phyloP scores from a whole-genome alignment of 371 early-diverging fungal species.

The Syncephalastrum contaminatum region DNA sequence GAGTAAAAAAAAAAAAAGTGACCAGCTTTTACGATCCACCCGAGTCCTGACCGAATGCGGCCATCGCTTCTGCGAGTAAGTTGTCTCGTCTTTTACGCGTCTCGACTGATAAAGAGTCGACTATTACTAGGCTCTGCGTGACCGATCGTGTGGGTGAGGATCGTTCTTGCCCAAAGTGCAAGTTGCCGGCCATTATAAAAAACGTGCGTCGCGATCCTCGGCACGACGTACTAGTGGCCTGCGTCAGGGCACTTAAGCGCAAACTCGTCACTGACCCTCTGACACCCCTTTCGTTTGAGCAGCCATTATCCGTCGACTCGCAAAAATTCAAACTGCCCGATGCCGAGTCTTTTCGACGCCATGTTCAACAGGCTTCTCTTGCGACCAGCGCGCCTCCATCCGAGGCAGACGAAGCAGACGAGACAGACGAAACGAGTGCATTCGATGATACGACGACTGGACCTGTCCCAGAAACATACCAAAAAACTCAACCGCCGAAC shows the following conservation, averaged over 20 bases:
- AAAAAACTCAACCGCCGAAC: no score
- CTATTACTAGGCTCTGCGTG: conserved; percentile 23
- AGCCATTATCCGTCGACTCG: no score
- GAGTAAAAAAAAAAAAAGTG: conserved; percentile 2
- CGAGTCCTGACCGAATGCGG: conserved; percentile 23
- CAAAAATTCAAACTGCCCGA: no score
- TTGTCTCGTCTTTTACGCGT: conserved; percentile 1
- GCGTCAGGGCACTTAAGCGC: conserved; percentile 7
- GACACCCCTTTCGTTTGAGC: no score
- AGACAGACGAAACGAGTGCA: no score
- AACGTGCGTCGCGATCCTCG: conserved; percentile 23
- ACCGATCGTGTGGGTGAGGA: conserved; percentile 13
- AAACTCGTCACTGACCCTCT: no score
- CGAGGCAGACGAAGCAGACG: no score
- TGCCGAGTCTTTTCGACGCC: no score
- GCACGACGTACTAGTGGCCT: conserved; percentile 25
- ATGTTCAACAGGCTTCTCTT: no score
- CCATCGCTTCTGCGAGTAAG: conserved; percentile 27
- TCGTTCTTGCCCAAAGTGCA: conserved; percentile 21
- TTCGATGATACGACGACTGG: no score
- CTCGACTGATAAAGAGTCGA: not conserved
- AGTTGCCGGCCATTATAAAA: conserved; percentile 22
- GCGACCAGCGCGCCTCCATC: no score
- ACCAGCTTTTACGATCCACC: conserved; percentile 14
- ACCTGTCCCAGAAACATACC: no score